Conservation (phyloP, 306 rosid genomes). For the Acacia melanoxylon region DNA sequence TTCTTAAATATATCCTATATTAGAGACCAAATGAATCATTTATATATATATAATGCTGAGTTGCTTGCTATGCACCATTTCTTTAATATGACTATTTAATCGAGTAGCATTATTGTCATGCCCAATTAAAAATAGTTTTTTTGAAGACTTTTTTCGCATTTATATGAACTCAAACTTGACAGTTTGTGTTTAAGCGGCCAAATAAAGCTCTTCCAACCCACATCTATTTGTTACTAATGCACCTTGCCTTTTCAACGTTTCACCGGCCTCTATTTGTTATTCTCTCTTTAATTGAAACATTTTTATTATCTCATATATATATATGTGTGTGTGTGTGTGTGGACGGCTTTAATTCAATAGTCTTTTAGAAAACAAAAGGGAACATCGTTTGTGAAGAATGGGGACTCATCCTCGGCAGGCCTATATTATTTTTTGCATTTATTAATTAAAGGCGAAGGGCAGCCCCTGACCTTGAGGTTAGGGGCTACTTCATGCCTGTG, state of each 20-base stretch:
- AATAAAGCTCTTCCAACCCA: no score
- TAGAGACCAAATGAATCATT: fast-evolving
- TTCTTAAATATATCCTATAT: no score
- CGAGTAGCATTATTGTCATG: no score
- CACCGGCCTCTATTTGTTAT: background rate
- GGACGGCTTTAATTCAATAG: background rate
- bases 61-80: no score
- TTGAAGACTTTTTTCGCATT: no score
- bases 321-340: background rate
- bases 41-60: no score
- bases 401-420: background rate
- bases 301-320: no score
- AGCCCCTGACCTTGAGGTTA: background rate
- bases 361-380: background rate
- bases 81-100: no score
- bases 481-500: background rate
- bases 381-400: background rate
- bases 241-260: background rate
- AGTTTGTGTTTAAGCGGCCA: no score
- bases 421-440: background rate
- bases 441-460: background rate
- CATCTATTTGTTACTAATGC: no score
- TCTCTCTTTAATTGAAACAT: background rate
- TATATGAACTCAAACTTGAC: no score
- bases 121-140: no score